Percentiles rank a stretch among this genome's conserved stretches.
phyloP scores from a whole-genome alignment of 768 basidiomycete genomes.

The Auriscalpium vulgare region DNA sequence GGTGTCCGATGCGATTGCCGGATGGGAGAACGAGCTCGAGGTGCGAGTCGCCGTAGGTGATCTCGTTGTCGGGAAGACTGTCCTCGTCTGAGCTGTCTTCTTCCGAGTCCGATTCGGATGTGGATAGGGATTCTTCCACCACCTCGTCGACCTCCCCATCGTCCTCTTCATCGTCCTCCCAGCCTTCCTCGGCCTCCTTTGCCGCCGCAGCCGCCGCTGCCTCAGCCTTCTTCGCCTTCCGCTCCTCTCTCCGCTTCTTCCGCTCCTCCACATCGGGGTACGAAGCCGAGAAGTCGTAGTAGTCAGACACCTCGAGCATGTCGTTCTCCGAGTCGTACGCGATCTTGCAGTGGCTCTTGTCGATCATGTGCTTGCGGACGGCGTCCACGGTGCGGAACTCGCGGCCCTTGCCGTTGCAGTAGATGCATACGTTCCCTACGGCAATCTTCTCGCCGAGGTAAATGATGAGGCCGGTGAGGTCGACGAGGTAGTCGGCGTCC shows the following conservation, averaged over 20 bases:
- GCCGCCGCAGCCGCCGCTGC: slow-evolving; percentile 10
- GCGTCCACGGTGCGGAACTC: slow-evolving; percentile 84
- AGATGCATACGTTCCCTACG: slow-evolving; percentile 89
- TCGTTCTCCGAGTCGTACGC: slow-evolving; percentile 79
- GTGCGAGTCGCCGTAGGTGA: slow-evolving; percentile 72
- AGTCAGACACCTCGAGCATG: slow-evolving; percentile 83
- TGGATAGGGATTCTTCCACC: slow-evolving; percentile 20
- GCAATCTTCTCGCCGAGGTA: slow-evolving; percentile 92
- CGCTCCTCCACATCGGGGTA: slow-evolving; percentile 51
- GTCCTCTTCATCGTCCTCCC: slow-evolving; percentile 22
- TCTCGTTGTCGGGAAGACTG: slow-evolving; percentile 39
- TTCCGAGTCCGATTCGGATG: slow-evolving; percentile 25
- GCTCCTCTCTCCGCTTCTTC: slow-evolving; percentile 11
- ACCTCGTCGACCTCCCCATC: slow-evolving; percentile 27
- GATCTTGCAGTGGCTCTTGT: slow-evolving; percentile 95
- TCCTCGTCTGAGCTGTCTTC: slow-evolving; percentile 30
- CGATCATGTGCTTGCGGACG: slow-evolving; percentile 90
- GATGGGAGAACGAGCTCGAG: slow-evolving; percentile 92
- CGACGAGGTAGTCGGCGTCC: slow-evolving; percentile 83
- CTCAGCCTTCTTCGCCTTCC: slow-evolving; percentile 5
- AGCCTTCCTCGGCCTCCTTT: slow-evolving; percentile 25
- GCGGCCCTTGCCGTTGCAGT: slow-evolving; percentile 73
- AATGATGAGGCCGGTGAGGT: slow-evolving; percentile 69
- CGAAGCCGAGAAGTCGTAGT: slow-evolving; percentile 82
- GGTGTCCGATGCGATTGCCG: slow-evolving; percentile 87